A percentile compares a stretch with the other conserved stretches of the same genome.
phyloP scores from a whole-genome alignment of 1,284 basidiomycete genomes.

The Pholiota adiposa region DNA sequence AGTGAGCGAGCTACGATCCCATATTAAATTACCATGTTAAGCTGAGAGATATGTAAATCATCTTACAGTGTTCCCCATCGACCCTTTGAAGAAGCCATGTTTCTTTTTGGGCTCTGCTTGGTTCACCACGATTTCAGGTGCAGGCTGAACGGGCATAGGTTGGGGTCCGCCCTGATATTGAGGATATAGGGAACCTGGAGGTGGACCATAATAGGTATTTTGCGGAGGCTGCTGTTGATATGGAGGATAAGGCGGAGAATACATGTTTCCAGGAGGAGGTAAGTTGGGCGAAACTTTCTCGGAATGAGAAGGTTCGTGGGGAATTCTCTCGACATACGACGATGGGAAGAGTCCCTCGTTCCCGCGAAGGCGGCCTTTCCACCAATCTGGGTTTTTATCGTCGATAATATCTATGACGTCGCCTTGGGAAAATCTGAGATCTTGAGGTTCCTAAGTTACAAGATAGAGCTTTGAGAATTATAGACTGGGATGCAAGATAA shows the following conservation, averaged over 20 bases:
- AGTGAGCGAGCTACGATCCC: conserved; percentile 56
- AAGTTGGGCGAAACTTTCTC: not conserved
- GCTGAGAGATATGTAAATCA: not conserved
- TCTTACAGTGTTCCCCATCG: conserved; percentile 60
- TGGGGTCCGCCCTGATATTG: conserved; percentile 41
- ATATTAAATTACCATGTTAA: conserved; percentile 15
- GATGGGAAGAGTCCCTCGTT: conserved; percentile 64
- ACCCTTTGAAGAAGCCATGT: conserved; percentile 50
- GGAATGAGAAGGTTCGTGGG: conserved; percentile 15
- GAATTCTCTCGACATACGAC: conserved; percentile 34
- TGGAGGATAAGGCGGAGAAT: conserved; percentile 16
- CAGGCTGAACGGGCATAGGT: conserved; percentile 39
- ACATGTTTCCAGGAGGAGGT: conserved; percentile 14
- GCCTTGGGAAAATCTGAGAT: conserved; percentile 60
- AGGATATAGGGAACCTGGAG: conserved; percentile 26
- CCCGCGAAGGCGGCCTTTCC: conserved; percentile 61
- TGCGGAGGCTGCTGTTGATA: conserved; percentile 19
- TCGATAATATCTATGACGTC: conserved; percentile 63
- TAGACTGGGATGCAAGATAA: not conserved
- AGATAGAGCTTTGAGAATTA: conserved; percentile 10
- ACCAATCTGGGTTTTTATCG: conserved; percentile 70
- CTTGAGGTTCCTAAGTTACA: conserved; percentile 59
- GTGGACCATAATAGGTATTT: conserved; percentile 15
- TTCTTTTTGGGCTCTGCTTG: conserved; percentile 52
- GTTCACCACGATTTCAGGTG: conserved; percentile 16